These are phyloP conservation scores for Actinomucor elegans DNA, from an alignment of 371 early-diverging fungal species.

Conservation along the genomic window DNA sequence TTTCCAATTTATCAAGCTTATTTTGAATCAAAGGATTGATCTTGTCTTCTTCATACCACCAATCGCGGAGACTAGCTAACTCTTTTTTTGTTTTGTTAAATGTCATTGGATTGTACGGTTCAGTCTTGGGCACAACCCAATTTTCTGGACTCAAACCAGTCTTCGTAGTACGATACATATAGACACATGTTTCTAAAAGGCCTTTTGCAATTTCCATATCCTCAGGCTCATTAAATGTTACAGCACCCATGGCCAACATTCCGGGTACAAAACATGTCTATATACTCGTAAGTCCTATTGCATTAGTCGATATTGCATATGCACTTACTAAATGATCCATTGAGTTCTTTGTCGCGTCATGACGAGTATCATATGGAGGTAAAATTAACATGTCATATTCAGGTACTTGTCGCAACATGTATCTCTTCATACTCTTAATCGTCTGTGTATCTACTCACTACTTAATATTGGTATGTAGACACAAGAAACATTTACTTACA, in stretches of 20 bases:
- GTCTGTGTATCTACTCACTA: conserved; percentile 42
- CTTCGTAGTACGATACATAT: conserved; percentile 48
- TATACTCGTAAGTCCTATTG: neutral
- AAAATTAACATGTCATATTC: conserved; percentile 47
- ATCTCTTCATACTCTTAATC: conserved; percentile 44
- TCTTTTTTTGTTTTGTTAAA: conserved; percentile 25
- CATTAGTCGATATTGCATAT: neutral
- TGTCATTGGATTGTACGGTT: conserved; percentile 28
- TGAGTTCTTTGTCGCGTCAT: conserved; percentile 7
- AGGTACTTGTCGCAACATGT: conserved; percentile 50
- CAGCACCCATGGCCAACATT: conserved; percentile 62
- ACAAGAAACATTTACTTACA: conserved; percentile 44
- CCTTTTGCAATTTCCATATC: conserved; percentile 43
- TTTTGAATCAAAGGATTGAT: conserved; percentile 1
- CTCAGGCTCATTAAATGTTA: conserved; percentile 42
- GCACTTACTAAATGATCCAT: conserved; percentile 65
- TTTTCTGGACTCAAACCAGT: conserved; percentile 63
- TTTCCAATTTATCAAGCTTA: neutral
- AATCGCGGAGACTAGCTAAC: conserved; percentile 17
- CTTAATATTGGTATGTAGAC: neutral
- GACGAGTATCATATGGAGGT: conserved; percentile 36
- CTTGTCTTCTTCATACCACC: conserved; percentile 31
- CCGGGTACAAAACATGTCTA: conserved; percentile 69
- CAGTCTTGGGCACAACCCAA: conserved; percentile 25
- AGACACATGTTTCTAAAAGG: conserved; percentile 58